These are phyloP conservation scores for Eucalyptus dawsonii DNA, from an alignment of 345 rosid genomes.

Conservation along the genomic window DNA sequence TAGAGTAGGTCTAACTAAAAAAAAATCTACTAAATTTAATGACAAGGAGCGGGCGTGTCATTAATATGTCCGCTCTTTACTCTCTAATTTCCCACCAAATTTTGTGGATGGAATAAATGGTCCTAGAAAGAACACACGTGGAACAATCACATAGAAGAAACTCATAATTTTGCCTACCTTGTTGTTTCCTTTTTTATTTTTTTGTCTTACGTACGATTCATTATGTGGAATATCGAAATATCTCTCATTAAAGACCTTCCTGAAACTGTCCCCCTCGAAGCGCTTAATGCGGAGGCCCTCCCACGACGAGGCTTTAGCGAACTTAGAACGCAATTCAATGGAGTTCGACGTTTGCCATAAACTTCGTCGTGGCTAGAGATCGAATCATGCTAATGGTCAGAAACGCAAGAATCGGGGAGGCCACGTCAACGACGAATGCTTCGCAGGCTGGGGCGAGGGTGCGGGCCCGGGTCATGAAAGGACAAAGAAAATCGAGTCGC, in stretches of 20 bases:
- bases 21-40: not conserved
- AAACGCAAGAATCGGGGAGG: not conserved
- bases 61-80: not conserved
- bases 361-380: not conserved
- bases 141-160: not conserved
- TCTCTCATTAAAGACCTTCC: not conserved
- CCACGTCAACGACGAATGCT: not conserved
- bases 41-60: not conserved
- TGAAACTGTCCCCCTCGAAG: not conserved
- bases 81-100: not conserved
- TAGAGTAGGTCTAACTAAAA: accelerated
- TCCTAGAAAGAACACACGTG: not conserved
- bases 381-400: not conserved
- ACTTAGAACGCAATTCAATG: not conserved
- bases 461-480: too few species aligned
- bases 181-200: accelerated
- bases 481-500: not conserved
- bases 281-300: not conserved
- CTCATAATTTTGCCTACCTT: not conserved
- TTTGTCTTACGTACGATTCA: not conserved
- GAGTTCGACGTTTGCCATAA: not conserved
- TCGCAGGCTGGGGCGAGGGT: not conserved
- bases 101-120: not conserved
- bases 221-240: not conserved
- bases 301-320: not conserved